These are phyloP conservation scores for Hymenoscyphus linearis DNA, from an alignment of 2,329 filamentous ascomycete genomes.

Conservation along the genomic window DNA sequence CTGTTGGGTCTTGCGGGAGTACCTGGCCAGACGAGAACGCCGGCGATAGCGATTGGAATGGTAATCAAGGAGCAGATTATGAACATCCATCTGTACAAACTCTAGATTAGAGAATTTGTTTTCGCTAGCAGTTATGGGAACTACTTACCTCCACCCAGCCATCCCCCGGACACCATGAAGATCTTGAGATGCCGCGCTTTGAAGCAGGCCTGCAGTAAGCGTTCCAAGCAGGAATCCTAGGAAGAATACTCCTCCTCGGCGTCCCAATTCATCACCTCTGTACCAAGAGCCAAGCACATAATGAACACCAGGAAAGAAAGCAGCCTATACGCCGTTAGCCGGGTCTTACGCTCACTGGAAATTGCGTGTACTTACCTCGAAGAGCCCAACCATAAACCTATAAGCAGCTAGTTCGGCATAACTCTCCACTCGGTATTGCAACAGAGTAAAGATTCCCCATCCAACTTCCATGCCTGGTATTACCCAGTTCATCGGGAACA, in stretches of 20 bases:
- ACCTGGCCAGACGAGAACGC: slow-evolving; percentile 47
- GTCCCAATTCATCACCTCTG: slow-evolving; percentile 29
- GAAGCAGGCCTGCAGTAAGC: slow-evolving; percentile 23
- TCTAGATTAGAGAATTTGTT: slow-evolving; percentile 19
- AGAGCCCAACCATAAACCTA: slow-evolving; percentile 49
- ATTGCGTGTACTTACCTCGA: slow-evolving; percentile 35
- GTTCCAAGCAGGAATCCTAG: slow-evolving; percentile 26
- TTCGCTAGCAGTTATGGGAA: not conserved
- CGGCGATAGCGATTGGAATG: slow-evolving; percentile 46
- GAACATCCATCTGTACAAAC: slow-evolving; percentile 50
- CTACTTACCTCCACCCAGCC: slow-evolving; percentile 32
- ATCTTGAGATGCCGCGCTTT: slow-evolving; percentile 18
- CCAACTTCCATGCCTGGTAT: slow-evolving; percentile 26
- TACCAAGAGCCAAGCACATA: slow-evolving; percentile 35
- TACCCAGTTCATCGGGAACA: slow-evolving; percentile 26
- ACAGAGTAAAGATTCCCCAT: slow-evolving; percentile 27
- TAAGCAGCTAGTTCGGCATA: slow-evolving; percentile 48
- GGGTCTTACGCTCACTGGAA: not conserved
- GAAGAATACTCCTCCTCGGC: slow-evolving; percentile 24
- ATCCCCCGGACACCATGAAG: slow-evolving; percentile 22
- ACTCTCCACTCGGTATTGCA: slow-evolving; percentile 34
- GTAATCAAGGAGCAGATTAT: slow-evolving; percentile 50
- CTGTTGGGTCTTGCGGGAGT: slow-evolving; percentile 46
- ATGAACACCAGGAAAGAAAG: slow-evolving; percentile 34
- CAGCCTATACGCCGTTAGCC: slow-evolving; percentile 20